Percentiles rank a stretch among this genome's conserved stretches.
These are phyloP conservation scores for Hymenotorrendiella dingleyae DNA, from an alignment of 2,329 filamentous ascomycete species.

Conservation along the genomic window DNA sequence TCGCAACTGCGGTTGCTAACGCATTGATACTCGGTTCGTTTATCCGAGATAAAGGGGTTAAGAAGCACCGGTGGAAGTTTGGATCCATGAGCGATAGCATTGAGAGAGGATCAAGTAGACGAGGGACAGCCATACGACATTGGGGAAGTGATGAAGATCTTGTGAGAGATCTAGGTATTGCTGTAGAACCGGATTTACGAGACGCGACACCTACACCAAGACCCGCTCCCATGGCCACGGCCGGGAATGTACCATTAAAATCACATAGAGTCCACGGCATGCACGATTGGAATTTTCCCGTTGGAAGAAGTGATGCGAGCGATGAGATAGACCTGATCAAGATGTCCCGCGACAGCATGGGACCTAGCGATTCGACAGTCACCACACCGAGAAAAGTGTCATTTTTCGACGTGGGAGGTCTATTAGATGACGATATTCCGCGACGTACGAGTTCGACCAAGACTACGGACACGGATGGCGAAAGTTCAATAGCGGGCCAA, in stretches of 20 bases:
- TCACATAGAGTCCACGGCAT: conserved; percentile 13
- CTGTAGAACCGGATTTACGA: conserved; percentile 49
- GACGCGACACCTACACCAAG: conserved; percentile 25
- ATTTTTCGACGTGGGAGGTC: conserved; percentile 79
- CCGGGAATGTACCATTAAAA: conserved; percentile 21
- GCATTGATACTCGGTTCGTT: conserved; percentile 88
- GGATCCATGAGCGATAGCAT: conserved; percentile 56
- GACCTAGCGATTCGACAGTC: conserved; percentile 27
- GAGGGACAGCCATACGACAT: conserved; percentile 50
- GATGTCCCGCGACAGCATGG: conserved; percentile 14
- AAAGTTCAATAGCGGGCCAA: conserved; percentile 18
- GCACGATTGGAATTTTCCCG: conserved; percentile 27
- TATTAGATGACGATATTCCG: conserved; percentile 51
- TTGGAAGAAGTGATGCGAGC: conserved; percentile 22
- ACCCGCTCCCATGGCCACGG: conserved; percentile 29
- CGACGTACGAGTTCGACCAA: conserved; percentile 19
- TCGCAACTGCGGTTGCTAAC: conserved; percentile 82
- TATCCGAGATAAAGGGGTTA: conserved; percentile 80
- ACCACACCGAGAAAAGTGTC: conserved; percentile 57
- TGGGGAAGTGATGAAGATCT: conserved; percentile 93
- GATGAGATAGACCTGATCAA: conserved; percentile 40
- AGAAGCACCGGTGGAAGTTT: conserved; percentile 78
- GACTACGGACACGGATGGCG: conserved; percentile 26
- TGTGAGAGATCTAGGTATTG: conserved; percentile 71
- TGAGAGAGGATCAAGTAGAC: conserved; percentile 40